A percentile compares a stretch with the other conserved stretches of the same genome.
phyloP scores from a whole-genome alignment of 495 filamentous ascomycete species.

The Talaromyces adpressus region DNA sequence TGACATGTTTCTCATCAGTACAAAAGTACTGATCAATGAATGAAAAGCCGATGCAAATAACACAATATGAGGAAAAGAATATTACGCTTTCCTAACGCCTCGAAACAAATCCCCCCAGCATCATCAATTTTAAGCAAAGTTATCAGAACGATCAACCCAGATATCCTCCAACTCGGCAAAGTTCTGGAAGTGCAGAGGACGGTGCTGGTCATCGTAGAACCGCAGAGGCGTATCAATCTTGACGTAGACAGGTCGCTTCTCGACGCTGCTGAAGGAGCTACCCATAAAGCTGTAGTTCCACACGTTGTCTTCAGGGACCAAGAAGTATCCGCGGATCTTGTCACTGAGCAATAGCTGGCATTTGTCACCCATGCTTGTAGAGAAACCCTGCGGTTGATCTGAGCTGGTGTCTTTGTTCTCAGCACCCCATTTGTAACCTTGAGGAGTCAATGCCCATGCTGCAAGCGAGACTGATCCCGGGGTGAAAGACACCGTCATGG shows the following conservation, averaged over 20 bases:
- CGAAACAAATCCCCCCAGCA: conserved; percentile 11
- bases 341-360: conserved; percentile 89
- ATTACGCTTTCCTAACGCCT: conserved; percentile 5
- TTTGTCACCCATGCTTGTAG: conserved; percentile 88
- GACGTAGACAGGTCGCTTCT: conserved; percentile 85
- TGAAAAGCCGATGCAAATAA: background rate
- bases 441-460: conserved; percentile 84
- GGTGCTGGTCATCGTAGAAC: conserved; percentile 92
- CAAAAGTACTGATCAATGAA: background rate
- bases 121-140: conserved; percentile 57
- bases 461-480: conserved; percentile 95
- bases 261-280: conserved; percentile 72
- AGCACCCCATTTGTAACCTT: conserved; percentile 93
- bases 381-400: conserved; percentile 91
- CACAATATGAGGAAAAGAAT: conserved; percentile 7
- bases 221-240: conserved; percentile 84
- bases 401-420: conserved; percentile 90
- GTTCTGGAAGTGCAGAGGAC: conserved; percentile 89
- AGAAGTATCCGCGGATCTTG: conserved; percentile 88
- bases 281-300: conserved; percentile 99
- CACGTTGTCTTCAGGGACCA: conserved; percentile 81
- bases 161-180: conserved; percentile 89
- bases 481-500: conserved; percentile 95
- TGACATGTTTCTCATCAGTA: background rate
- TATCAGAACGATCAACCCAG: conserved; percentile 79